These are phyloP conservation scores for Sporothrix protearum DNA, from an alignment of 2,329 filamentous ascomycete species.

Conservation along the genomic window DNA sequence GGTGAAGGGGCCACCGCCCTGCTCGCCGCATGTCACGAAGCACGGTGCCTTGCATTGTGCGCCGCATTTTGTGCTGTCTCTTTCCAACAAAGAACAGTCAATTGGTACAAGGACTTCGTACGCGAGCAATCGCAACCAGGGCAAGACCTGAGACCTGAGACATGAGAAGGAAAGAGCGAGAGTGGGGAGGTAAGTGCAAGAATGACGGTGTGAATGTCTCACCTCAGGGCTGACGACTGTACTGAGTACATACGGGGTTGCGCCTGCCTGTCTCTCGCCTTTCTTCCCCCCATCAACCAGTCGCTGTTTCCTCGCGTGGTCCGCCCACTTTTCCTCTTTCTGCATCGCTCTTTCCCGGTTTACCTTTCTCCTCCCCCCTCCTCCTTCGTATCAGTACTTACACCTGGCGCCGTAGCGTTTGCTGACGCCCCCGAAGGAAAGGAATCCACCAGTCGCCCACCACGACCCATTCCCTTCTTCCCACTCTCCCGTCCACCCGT, in stretches of 20 bases:
- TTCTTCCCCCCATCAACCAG: neutral
- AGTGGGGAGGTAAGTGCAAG: neutral
- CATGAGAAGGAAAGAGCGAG: neutral
- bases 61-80: neutral
- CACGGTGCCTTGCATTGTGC: neutral
- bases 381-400: constrained; percentile 5
- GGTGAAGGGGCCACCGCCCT: neutral
- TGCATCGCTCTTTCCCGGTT: neutral
- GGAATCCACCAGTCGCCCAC: neutral
- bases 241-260: too few relatives aligned
- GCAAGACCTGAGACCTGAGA: neutral
- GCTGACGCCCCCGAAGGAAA: neutral
- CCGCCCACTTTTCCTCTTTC: neutral
- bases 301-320: constrained; percentile 1
- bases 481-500: neutral
- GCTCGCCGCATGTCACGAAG: neutral
- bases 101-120: neutral
- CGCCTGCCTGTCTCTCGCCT: neutral
- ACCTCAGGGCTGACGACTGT: neutral
- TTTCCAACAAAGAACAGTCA: neutral
- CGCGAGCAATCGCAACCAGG: neutral
- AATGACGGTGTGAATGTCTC: neutral
- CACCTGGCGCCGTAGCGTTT: constrained; percentile 9
- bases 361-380: neutral
- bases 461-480: neutral